Base-by-base conservation (phyloP, 1,139 yeast genomes). In the Debaryomycetaceae sp. region DNA sequence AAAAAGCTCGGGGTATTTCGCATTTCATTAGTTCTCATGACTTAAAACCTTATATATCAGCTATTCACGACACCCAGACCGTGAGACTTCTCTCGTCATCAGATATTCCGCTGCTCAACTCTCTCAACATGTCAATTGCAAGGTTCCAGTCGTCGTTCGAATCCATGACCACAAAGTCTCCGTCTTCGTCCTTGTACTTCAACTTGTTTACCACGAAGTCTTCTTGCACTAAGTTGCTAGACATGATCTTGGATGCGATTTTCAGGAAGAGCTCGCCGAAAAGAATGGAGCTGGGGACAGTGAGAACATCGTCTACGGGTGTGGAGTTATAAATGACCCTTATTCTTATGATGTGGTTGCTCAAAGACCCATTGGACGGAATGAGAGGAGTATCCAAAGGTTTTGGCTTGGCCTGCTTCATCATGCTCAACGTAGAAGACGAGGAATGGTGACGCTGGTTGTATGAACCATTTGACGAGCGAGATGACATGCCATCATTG, bases 131-230 rank as follows among this genome's bases (percentile, higher is more conserved):
- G 49, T 78, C 83, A 44, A 75, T 65, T 4, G 83, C 83, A 49
- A 80, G 70, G 24, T 58, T 57, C 85, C 84, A 80, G 62, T 93
- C 79, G 46, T 91, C 98, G 51, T 86, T 87, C 37, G 91, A 81
- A 56, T 84, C 89, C 68, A 93, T 81, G 43, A 87, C 83, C 41
- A 93, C 96, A 62, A 82, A 86, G 62, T 93, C 99, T 17, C 95
- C 97, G 62, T 93, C 99, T 64, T 93, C 99, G 65, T 93, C 99
- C 61, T 83, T 84, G 59, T 90, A 93, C 62, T 85, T 85, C 50
- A 93, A 74, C 57, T 84, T 78, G 49, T 63, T 68, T 36, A 72
- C 74, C 45, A 64, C 54, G 11, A 69, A 64, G 50, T 70, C 76
- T 44, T 67, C 72, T 37, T 58, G 55, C 13, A 66, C 53, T 22